Evolutionary conservation across 1,139 yeast species (phyloP).

Genomic region (Debaryomycetaceae sp.): DNA sequence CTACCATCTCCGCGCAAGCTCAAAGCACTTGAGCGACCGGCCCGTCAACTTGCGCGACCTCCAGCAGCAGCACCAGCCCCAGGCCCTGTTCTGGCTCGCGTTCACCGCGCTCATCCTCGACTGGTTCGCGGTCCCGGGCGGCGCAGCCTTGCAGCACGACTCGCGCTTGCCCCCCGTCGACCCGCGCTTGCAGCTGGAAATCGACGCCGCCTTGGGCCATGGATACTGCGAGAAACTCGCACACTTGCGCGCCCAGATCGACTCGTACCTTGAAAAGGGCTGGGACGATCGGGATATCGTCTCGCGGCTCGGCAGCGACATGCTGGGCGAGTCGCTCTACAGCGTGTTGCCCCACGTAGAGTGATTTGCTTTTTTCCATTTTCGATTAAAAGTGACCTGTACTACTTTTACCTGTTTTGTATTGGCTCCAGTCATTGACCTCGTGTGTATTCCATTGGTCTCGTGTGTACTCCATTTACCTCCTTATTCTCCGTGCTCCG

Average conservation of each 20-base stretch:
- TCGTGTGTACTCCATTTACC: too few species aligned
- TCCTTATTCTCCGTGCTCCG: too few species aligned
- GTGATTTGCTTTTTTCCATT: too few species aligned
- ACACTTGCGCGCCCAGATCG: slow-evolving; percentile 15
- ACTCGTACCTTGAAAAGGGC: slow-evolving; percentile 22
- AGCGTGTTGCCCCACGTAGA: too few species aligned
- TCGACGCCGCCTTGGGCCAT: slow-evolving; percentile 1
- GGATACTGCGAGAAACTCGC: slow-evolving; percentile 14
- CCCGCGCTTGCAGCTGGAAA: slow-evolving; percentile 13
- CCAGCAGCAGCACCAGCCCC: slow-evolving; percentile 11
- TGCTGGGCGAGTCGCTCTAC: too few species aligned
- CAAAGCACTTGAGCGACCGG: slow-evolving; percentile 24
- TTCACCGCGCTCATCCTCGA: slow-evolving; percentile 21
- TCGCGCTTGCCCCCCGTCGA: slow-evolving; percentile 33
- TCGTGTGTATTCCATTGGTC: too few species aligned
- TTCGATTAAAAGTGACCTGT: too few species aligned
- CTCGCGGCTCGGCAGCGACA: neutral
- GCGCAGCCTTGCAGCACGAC: slow-evolving; percentile 27
- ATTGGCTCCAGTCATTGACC: too few species aligned
- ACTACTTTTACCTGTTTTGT: too few species aligned
- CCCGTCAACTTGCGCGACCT: slow-evolving; percentile 31
- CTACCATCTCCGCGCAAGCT: slow-evolving; percentile 36
- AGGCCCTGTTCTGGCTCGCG: slow-evolving; percentile 18
- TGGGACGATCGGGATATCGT: slow-evolving; percentile 35
- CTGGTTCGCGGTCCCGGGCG: slow-evolving; percentile 23